A percentile compares a stretch with the other conserved stretches of the same genome.
phyloP scores from a whole-genome alignment of 2,329 filamentous ascomycete genomes.

The Sarocladiaceae sp. region DNA sequence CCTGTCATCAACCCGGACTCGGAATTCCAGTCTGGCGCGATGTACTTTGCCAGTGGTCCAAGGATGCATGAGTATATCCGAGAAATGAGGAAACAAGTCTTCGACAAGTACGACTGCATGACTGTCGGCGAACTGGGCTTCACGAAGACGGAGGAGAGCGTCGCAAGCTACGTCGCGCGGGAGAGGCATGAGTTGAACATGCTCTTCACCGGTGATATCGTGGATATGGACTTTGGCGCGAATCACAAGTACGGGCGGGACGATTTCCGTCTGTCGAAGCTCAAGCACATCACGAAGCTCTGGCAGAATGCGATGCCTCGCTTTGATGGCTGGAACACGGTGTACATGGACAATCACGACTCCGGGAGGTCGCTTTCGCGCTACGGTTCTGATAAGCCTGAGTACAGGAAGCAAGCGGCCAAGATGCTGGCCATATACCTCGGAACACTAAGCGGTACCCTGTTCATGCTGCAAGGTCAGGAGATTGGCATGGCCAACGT shows the following conservation, averaged over 20 bases:
- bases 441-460: constrained; percentile 33
- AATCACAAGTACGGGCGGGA: constrained; percentile 43
- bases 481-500: constrained; percentile 46
- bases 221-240: constrained; percentile 20
- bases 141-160: constrained; percentile 30
- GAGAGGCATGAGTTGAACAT: constrained; percentile 18
- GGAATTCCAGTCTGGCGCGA: constrained; percentile 27
- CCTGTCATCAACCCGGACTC: constrained; percentile 28
- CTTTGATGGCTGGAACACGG: constrained; percentile 36
- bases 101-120: constrained; percentile 46
- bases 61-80: constrained; percentile 32
- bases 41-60: constrained; percentile 47
- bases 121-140: constrained; percentile 30
- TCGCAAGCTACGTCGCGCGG: constrained; percentile 40
- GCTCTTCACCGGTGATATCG: not conserved
- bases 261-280: constrained; percentile 32
- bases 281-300: constrained; percentile 36
- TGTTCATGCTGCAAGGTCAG: constrained; percentile 45
- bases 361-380: constrained; percentile 44
- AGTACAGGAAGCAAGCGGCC: constrained; percentile 30
- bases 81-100: constrained; percentile 26
- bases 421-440: constrained; percentile 42
- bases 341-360: constrained; percentile 52
- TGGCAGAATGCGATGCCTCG: constrained; percentile 33
- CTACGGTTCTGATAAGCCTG: constrained; percentile 33